Percentiles rank a stretch among this genome's conserved stretches.
Conservation (phyloP, 495 filamentous ascomycete genomes). For the Lasiosphaeriaceae sp. region DNA sequence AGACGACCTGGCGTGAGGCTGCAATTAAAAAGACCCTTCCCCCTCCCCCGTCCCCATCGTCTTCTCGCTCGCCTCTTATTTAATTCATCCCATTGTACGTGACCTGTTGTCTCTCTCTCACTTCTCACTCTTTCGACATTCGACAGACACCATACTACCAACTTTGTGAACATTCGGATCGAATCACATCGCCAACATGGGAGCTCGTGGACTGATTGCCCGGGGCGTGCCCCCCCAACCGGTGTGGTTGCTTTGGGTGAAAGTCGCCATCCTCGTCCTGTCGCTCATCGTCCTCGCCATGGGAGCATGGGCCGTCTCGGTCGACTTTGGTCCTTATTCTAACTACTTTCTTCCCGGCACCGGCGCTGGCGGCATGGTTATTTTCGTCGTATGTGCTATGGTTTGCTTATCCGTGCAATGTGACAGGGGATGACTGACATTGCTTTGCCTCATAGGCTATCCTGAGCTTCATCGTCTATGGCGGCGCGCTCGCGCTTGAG, state of each 20-base stretch:
- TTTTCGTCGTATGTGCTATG: slow-evolving; percentile 32
- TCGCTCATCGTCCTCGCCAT: slow-evolving; percentile 32
- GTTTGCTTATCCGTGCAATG: no score
- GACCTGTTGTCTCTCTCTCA: not conserved
- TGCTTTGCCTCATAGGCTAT: slow-evolving; percentile 21
- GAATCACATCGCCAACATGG: slow-evolving; percentile 18
- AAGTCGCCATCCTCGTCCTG: slow-evolving; percentile 34
- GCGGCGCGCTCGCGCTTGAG: slow-evolving; percentile 26
- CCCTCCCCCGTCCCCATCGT: not conserved
- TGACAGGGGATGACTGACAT: no score
- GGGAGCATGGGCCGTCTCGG: slow-evolving; percentile 27
- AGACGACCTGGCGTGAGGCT: not conserved
- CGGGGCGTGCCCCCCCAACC: slow-evolving; percentile 32
- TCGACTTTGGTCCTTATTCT: slow-evolving; percentile 13
- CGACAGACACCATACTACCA: not conserved
- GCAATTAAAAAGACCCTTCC: not conserved
- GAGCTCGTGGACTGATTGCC: slow-evolving; percentile 22
- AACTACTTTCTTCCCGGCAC: slow-evolving; percentile 8
- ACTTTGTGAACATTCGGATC: not conserved
- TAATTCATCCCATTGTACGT: not conserved
- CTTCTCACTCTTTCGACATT: no score
- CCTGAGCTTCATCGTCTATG: slow-evolving; percentile 33
- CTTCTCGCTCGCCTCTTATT: not conserved
- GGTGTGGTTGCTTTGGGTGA: slow-evolving; percentile 29
- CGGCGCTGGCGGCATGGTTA: slow-evolving; percentile 28